Evolutionary conservation across 345 rosid genomes (phyloP).

Genomic region (Rhodamnia rubescens): DNA sequence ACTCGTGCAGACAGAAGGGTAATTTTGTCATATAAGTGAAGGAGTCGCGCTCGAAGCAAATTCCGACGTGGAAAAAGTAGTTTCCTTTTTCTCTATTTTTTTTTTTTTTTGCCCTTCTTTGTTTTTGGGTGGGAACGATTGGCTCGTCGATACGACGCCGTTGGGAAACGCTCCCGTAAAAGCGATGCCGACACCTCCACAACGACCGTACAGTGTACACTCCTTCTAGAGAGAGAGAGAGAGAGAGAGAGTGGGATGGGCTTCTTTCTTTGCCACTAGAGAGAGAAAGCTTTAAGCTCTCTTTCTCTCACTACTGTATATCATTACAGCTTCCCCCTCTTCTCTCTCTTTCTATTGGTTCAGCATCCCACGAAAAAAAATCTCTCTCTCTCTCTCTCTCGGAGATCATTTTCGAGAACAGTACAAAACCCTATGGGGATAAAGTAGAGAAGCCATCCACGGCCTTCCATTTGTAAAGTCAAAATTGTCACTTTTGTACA

Average conservation of each 20-base stretch:
- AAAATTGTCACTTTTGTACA: constrained; percentile 22
- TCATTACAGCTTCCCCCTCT: background rate
- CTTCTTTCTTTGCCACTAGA: background rate
- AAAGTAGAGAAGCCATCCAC: background rate
- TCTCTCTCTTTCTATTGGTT: background rate
- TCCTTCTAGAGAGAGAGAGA: background rate
- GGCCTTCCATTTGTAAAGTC: background rate
- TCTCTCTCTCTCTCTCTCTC: background rate
- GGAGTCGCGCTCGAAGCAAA: background rate
- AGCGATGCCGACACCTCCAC: background rate
- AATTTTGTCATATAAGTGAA: background rate
- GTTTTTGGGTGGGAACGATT: background rate
- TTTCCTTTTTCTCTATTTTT: background rate
- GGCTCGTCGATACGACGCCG: background rate
- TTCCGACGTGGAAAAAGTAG: background rate
- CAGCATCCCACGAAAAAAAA: too few species aligned
- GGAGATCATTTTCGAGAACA: background rate
- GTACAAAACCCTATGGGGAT: background rate
- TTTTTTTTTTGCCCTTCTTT: background rate
- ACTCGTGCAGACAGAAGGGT: background rate
- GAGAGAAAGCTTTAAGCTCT: background rate
- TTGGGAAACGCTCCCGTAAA: background rate
- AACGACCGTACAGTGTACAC: background rate
- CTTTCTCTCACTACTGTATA: background rate
- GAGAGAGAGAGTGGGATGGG: background rate